Evolutionary conservation across 805 yeast genomes (phyloP).

Genomic region (Grigorovia transvaalensis): DNA sequence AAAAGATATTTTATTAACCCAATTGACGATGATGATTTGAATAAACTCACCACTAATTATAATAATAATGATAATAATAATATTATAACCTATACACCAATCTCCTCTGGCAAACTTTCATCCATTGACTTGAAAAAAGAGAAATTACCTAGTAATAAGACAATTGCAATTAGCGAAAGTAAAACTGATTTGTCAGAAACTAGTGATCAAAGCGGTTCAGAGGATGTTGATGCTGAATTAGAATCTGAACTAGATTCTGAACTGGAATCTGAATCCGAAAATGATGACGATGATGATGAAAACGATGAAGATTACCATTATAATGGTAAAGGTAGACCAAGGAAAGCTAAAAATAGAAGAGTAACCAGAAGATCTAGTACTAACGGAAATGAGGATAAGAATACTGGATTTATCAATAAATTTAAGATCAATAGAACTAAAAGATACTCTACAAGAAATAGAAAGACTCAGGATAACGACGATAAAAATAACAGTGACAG

Average conservation of each 20-base stretch:
- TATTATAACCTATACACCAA: not conserved
- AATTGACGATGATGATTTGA: not conserved
- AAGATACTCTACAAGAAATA: not conserved
- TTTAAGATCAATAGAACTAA: not conserved
- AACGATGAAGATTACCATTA: not conserved
- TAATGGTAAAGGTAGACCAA: not conserved
- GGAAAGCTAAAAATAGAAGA: not conserved
- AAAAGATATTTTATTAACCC: slow-evolving; percentile 27
- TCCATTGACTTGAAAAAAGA: not conserved
- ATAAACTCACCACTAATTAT: not conserved
- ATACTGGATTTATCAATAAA: not conserved
- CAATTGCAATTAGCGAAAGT: not conserved
- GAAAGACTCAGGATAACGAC: not conserved
- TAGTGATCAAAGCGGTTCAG: not conserved
- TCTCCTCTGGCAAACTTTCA: not conserved
- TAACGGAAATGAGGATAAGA: not conserved
- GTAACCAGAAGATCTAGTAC: not conserved
- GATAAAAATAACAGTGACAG: not conserved
- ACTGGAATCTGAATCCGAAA: not conserved
- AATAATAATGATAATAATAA: not conserved
- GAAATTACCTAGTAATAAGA: not conserved
- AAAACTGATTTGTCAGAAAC: not conserved
- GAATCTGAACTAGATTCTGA: not conserved
- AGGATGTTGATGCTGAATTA: not conserved
- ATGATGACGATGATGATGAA: not conserved